phyloP scores from a whole-genome alignment of 495 filamentous ascomycete species.

The Neurospora sp. region DNA sequence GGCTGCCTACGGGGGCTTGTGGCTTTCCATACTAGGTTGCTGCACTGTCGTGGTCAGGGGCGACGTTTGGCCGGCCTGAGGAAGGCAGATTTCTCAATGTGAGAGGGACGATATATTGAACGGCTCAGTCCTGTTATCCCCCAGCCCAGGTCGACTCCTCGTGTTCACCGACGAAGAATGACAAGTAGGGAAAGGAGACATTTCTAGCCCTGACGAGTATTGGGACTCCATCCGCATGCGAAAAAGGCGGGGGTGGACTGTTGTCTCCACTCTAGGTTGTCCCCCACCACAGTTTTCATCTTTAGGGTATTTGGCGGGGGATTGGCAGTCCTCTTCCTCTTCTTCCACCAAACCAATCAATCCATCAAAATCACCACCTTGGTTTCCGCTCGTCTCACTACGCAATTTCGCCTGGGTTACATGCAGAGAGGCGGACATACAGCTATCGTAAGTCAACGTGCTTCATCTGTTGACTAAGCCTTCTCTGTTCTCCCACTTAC shows the following conservation, averaged over 20 bases:
- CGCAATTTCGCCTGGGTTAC: neutral
- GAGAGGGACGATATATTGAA: neutral
- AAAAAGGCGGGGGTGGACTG: neutral
- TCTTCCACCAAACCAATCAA: neutral
- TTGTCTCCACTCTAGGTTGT: neutral
- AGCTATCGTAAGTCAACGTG: neutral
- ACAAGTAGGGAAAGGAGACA: neutral
- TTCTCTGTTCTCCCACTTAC: neutral
- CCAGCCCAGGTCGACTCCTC: neutral
- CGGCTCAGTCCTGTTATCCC: neutral
- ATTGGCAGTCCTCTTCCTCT: neutral
- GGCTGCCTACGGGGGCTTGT: too few species aligned
- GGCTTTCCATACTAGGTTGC: too few species aligned
- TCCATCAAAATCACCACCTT: neutral
- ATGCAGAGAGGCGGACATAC: neutral
- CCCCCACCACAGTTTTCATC: neutral
- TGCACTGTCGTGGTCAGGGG: neutral
- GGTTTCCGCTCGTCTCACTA: neutral
- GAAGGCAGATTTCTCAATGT: neutral
- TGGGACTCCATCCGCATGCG: neutral
- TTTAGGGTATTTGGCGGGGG: neutral
- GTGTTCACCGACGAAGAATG: neutral
- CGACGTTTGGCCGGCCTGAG: neutral
- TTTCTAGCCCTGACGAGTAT: neutral
- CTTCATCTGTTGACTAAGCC: neutral